Evolutionary conservation across 139 green algal genomes (phyloP), one percentile per base, ranked within the genome.

Genomic region (Volvox africanus): DNA sequence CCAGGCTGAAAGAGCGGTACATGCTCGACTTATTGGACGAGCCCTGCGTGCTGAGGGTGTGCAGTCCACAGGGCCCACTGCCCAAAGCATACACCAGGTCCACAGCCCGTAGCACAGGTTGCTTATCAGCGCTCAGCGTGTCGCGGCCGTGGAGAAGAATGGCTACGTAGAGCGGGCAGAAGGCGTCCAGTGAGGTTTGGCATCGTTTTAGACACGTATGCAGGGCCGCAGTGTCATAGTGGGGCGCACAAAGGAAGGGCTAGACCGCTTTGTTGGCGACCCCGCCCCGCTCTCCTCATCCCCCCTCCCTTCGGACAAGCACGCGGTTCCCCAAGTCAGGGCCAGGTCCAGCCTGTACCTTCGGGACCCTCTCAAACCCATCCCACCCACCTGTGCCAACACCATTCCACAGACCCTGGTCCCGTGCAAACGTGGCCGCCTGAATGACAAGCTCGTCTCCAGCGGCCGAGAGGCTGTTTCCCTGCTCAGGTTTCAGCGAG

Each of bases 111-210:
- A 95, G 67, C 17, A 91, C 89, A n/a, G 93, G 93, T 82, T 89
- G 77, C 86, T 89, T 75, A 67, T 94, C 93, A 2, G 91, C 89
- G 26, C 78, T 91, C 62, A 86, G 80, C 55, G 86, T 91, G 55
- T 92, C 91, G 30, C 79, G 67, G 50, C 93, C 91, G 36, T 86
- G 82, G 21, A 95, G 87, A 33, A 95, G 62, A 33, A 95, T 86
- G 76, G 76, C 87, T 91, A 75, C 28, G 65, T 26, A n/a, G 44
- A 14, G 44, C 44, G 9, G 44, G 44, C 44, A 55, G 44, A 55
- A 9, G 44, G 44, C 44, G 44, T 55, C 9, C 44, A 55, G 44
- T 9, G 44, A 9, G 44, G 44, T 55, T 55, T 55, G 44, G 44
- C 5, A 9, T 55, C 44, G 44, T 9, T 55, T 55, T 14, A 55